Evolutionary conservation across 495 filamentous ascomycete species (phyloP), one percentile per base, ranked within the genome.

Genomic region (Niebla homalea): DNA sequence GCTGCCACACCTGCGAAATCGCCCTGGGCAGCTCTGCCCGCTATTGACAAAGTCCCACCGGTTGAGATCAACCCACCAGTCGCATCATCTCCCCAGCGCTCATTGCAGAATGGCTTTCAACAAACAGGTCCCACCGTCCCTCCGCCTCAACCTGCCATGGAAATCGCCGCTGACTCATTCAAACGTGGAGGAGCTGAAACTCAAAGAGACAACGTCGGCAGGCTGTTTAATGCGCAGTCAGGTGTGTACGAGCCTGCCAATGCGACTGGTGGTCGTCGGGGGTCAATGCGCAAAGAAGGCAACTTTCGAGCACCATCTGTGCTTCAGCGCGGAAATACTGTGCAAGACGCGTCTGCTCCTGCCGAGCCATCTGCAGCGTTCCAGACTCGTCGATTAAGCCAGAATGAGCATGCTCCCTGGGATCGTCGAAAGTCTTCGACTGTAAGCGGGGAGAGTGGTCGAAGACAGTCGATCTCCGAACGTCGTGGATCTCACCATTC

Each of bases 131-230:
- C 25, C 16, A 65, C 70, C 41, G 69, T 68, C 20, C 67, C 67
- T n/a, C 67, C 64, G 8, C 70, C 67, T 49, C 67, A 57, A 6
- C 69, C 70, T 36, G 73, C 82, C 4, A 85, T 86, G 60, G 89
- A 97, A 63, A 92, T 96, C 57, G 87, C 87, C 8, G 87, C 90
- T 5, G 92, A 97, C 62, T 88, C 94, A 56, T 97, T 96, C 61
- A 93, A 85, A 60, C 78, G 93, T 49, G 76, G 80, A 19, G 93
- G 85, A 82, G 76, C 84, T 57, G 89, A 94, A 38, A 70, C 73
- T 15, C 72, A 81, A 38, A 71, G 77, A 10, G 76, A 70, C 19
- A 69, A 69, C 25, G 79, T 78, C 49, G 73, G 83, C 51, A 88
- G 96, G 62, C 74, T 99, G 0, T 99, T 78, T 64, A 95, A 97